Conservation (phyloP, 768 basidiomycete genomes). For the Kwoniella dendrophila region DNA sequence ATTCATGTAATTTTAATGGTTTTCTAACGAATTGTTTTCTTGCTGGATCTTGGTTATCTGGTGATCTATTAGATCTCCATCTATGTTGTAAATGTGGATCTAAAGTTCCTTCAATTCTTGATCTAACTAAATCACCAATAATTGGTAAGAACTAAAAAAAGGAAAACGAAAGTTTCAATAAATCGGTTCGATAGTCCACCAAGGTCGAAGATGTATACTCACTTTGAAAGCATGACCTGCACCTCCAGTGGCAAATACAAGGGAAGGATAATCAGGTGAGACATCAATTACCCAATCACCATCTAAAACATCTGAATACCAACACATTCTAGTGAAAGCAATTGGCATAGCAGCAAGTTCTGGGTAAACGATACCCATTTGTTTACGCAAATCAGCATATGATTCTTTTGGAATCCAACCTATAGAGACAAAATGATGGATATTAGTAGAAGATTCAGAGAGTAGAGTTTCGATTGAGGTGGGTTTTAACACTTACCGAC, state of each 20-base stretch:
- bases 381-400: slow-evolving; percentile 5
- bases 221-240: slow-evolving; percentile 32
- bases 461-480: background rate
- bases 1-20: slow-evolving; percentile 3
- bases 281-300: slow-evolving; percentile 32
- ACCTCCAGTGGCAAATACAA: slow-evolving; percentile 27
- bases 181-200: background rate
- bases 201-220: background rate
- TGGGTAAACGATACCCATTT: slow-evolving; percentile 14
- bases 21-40: slow-evolving; percentile 3
- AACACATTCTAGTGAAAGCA: slow-evolving; percentile 31
- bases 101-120: slow-evolving; percentile 23
- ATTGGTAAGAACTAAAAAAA: slow-evolving; percentile 26
- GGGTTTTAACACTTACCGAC: slow-evolving; percentile 16
- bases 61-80: slow-evolving; percentile 5
- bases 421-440: background rate
- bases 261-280: slow-evolving; percentile 20
- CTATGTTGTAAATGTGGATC: slow-evolving; percentile 14
- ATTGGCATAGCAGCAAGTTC: slow-evolving; percentile 25
- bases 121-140: slow-evolving; percentile 27
- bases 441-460: background rate
- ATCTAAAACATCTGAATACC: slow-evolving; percentile 26
- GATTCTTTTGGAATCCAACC: slow-evolving; percentile 31
- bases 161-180: background rate
- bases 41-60: background rate